A percentile compares a stretch with the other conserved stretches of the same genome.
These are phyloP conservation scores for Tetradesmus obliquus DNA, from an alignment of 139 green algal genomes.

Conservation along the genomic window DNA sequence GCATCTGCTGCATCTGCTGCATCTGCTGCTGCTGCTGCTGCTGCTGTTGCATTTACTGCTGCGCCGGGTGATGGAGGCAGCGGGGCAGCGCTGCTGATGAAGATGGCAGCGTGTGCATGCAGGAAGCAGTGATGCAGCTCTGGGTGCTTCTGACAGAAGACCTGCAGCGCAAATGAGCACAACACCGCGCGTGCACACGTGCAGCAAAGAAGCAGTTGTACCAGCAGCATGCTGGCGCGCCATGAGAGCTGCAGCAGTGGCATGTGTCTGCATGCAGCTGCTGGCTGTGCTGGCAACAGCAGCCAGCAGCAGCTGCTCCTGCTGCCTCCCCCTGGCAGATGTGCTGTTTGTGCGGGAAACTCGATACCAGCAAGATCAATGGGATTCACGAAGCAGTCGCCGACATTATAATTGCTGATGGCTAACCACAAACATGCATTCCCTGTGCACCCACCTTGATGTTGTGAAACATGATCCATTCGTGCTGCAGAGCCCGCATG, in stretches of 20 bases:
- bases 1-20: not conserved
- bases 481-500: not conserved
- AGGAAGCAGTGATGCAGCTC: not conserved
- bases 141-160: not conserved
- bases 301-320: not conserved
- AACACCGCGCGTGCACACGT: too few species aligned
- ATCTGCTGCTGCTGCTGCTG: not conserved
- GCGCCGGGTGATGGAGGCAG: not conserved
- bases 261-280: not conserved
- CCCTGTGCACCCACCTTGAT: not conserved
- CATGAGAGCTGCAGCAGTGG: not conserved
- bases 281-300: not conserved
- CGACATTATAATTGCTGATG: not conserved
- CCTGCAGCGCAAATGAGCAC: not conserved
- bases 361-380: too few species aligned
- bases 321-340: not conserved
- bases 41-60: not conserved
- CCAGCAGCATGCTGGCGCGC: too few species aligned
- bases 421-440: not conserved
- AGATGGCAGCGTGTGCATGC: not conserved
- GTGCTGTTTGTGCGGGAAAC: not conserved
- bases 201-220: too few species aligned
- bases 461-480: conserved; percentile 7
- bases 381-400: too few species aligned
- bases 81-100: not conserved